Conservation (phyloP, 306 rosid species). For the Dalbergia cochinchinensis region DNA sequence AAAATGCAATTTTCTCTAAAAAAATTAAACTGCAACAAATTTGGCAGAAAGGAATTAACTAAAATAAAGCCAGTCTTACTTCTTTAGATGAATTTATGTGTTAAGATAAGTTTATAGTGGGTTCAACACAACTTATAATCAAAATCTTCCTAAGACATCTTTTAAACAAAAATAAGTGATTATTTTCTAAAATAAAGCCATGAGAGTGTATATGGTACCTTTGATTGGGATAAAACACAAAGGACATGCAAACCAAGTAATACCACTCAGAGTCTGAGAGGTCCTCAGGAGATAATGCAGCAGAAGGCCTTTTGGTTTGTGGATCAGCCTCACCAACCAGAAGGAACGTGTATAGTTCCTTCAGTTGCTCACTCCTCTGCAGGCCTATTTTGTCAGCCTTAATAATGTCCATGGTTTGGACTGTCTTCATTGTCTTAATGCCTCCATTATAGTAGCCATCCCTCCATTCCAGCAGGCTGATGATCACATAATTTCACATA, state of each 20-base stretch:
- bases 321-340: constrained; percentile 66
- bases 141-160: no score
- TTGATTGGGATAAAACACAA: constrained; percentile 67
- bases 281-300: constrained; percentile 82
- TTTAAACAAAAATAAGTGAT: no score
- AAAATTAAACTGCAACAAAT: background rate
- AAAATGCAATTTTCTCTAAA: background rate
- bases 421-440: constrained; percentile 82
- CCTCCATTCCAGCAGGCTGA: constrained; percentile 80
- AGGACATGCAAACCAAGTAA: constrained; percentile 95
- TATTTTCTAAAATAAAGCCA: no score
- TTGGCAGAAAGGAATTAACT: background rate
- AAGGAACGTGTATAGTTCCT: constrained; percentile 79
- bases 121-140: no score
- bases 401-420: constrained; percentile 60
- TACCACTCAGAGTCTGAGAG: constrained; percentile 95
- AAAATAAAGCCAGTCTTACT: background rate
- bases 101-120: no score
- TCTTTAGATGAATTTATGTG: background rate
- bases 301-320: constrained; percentile 66
- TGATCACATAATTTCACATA: constrained; percentile 28
- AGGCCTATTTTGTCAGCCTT: constrained; percentile 65
- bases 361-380: constrained; percentile 82
- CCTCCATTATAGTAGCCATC: constrained; percentile 91
- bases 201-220: constrained; percentile 50